Evolutionary conservation across 2,329 filamentous ascomycete genomes (phyloP), one percentile per base, ranked within the genome.

Genomic region (Aspergillus fischeri): DNA sequence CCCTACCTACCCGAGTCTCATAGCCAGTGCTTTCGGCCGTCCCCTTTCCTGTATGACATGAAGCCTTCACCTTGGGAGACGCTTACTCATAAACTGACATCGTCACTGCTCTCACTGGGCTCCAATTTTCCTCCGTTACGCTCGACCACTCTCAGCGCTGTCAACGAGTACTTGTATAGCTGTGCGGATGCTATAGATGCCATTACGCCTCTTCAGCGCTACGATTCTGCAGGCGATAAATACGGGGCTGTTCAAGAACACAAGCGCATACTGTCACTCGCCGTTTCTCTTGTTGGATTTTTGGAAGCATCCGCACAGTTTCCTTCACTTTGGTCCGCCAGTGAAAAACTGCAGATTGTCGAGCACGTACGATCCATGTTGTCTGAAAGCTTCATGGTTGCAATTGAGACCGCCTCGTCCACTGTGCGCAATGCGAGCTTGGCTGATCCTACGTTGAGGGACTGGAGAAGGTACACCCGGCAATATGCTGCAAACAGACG

Each of bases 21-120:
- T 68, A 79, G 83, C 35, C 93, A 97, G 71, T 77, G 84, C 20
- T 91, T 97, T 66, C 82, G 85, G 8, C 81, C 87, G 4, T 96
- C 92, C 53, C 91, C 92, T 1, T 90, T 90, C 72, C 88, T 97
- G 64, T 88, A 88, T 64, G 86, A 86, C 64, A 84, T 96, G 70
- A 88, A 92, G 59, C 91, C 91, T 1, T 95, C 91, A 3, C 93
- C 95, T 21, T 94, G 91, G 80, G 93, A 97, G 74, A 83, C 87
- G 1, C 79, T 97, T 32, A 87, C 90, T 2, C 88, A 87, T 66
- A 86, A 90, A 65, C 83, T 99, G 42, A 89, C 91, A 0, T 84
- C 84, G 4, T 92, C 92, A 4, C 79, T 97, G 6, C 81, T 99
- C n/a, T 85, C 87, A 0, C 79, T 99, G 24, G 93, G 91, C 2